Evolutionary conservation across 1,284 basidiomycete species (phyloP), one percentile per base, ranked within the genome.

Genomic region (Grifola frondosa): DNA sequence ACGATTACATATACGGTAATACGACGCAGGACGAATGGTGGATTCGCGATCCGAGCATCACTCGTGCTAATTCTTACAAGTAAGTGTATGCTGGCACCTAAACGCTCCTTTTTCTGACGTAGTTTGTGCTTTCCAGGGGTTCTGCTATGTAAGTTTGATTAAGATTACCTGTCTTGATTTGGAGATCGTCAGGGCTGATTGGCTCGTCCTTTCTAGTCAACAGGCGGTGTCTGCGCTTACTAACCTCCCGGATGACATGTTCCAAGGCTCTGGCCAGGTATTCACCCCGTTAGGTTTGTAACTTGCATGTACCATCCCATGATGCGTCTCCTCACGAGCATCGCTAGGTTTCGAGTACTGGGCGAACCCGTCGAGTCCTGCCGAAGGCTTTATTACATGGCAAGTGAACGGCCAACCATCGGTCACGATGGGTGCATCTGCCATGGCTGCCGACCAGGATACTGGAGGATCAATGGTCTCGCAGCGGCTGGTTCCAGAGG

Each of bases 341-440:
- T 43, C 42, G 25, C 30, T 64, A 73, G 82, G 82, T 15, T 81
- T 88, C 52, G 87, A 90, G 62, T 88, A 84, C 54, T 81, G 72
- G 66, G 69, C 77, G 7, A 74, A 88, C 57, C 76, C 77, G 1
- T 63, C 68, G 3, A 68, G 80, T 45, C 71, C 72, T 0, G 52
- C 60, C 3, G 73, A 76, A 13, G 82, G 82, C 0, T 84, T 73
- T 58, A 77, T 88, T 17, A 77, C 77, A 2, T 90, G 87, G 87
- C 70, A 75, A 54, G 70, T 73, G 13, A 71, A 81, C 45, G 81
- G 79, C 7, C 61, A 64, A 44, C 64, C 67, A n/a, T 70, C 71
- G 6, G 73, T 74, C 52, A 71, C 75, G 6, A 58, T 90, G 54
- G 70, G 75, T 8, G 80, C 81, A 0, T 41, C 52, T 2, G 74